Percentiles rank a stretch among this genome's conserved stretches.
Conservation (phyloP, 23 red algal genomes). For the Gracilariopsis chorda region DNA sequence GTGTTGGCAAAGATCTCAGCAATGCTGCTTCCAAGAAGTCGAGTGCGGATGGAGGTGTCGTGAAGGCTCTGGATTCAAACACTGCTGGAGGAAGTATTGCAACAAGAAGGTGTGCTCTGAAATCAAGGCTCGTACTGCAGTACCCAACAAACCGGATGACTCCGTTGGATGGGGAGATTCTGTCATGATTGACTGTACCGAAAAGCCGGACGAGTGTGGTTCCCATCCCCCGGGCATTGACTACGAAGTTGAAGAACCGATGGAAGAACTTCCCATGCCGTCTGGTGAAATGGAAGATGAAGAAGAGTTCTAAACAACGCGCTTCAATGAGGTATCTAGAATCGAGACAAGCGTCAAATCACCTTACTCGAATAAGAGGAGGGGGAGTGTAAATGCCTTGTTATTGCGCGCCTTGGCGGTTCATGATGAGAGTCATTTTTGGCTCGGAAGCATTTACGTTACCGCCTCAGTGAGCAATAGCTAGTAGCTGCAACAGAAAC, state of each 20-base stretch:
- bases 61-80: conserved; percentile 4
- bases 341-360: no score
- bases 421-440: no score
- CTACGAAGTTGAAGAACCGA: background rate
- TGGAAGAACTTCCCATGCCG: background rate
- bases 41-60: conserved; percentile 26
- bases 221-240: background rate
- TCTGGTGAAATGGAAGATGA: background rate
- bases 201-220: conserved; percentile 3
- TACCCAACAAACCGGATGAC: background rate
- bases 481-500: no score
- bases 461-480: no score
- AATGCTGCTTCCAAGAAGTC: background rate
- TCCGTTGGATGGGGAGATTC: background rate
- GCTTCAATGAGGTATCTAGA: no score
- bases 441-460: no score
- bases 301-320: no score
- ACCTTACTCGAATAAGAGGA: no score
- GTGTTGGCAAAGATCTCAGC: conserved; percentile 11
- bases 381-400: no score
- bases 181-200: background rate
- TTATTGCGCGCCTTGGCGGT: no score
- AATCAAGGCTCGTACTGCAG: conserved; percentile 10
- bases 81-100: conserved; percentile 29
- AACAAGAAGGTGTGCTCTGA: background rate